Conservation (phyloP, 1,284 basidiomycete species). For the Cutaneotrichosporon cutaneum region DNA sequence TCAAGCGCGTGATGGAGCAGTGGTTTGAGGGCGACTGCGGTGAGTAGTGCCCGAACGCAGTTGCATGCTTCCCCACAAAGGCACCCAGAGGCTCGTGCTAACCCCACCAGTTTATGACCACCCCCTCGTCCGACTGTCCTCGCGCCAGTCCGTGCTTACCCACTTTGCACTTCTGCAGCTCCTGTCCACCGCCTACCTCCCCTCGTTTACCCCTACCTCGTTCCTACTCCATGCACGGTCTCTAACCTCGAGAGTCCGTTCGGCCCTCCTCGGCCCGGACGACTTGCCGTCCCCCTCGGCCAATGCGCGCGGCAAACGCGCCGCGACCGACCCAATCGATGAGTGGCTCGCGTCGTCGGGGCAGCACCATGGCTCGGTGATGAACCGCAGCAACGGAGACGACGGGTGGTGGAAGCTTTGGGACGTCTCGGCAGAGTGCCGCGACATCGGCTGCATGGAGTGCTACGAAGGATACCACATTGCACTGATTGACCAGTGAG, state of each 20-base stretch:
- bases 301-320: constrained; percentile 3
- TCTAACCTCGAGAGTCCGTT: constrained; percentile 23
- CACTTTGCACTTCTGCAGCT: constrained; percentile 42
- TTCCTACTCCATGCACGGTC: constrained; percentile 30
- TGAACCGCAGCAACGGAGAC: constrained; percentile 9
- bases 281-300: constrained; percentile 3
- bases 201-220: constrained; percentile 31
- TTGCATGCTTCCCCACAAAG: background rate
- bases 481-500: constrained; percentile 51
- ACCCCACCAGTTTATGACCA: constrained; percentile 43
- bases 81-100: constrained; percentile 2
- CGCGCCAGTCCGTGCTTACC: constrained; percentile 35
- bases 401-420: constrained; percentile 47
- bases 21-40: constrained; percentile 48
- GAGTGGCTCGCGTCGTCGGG: constrained; percentile 27
- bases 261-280: constrained; percentile 21
- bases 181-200: constrained; percentile 35
- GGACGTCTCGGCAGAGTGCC: constrained; percentile 47
- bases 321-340: constrained; percentile 19
- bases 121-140: constrained; percentile 37
- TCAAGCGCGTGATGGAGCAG: constrained; percentile 39
- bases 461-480: constrained; percentile 50
- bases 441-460: constrained; percentile 50
- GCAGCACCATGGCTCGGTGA: constrained; percentile 7
- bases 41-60: constrained; percentile 23